Evolutionary conservation across 2,329 filamentous ascomycete species (phyloP).

Genomic region (Metarhizium brunneum): DNA sequence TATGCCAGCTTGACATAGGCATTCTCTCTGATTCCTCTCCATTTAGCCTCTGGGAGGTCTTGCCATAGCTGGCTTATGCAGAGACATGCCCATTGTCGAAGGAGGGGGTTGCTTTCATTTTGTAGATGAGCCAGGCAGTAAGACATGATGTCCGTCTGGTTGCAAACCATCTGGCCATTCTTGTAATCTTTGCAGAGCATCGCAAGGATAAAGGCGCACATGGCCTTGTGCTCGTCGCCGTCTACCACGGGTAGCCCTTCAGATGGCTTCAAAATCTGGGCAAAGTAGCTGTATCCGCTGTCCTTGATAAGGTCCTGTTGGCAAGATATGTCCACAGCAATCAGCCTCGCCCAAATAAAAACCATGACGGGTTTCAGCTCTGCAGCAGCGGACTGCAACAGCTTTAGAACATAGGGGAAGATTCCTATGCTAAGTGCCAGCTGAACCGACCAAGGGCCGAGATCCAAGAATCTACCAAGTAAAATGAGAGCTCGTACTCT

Average conservation of each 20-base stretch:
- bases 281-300: conserved; percentile 95
- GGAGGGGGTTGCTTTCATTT: conserved; percentile 77
- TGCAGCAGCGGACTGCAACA: conserved; percentile 86
- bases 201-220: conserved; percentile 96
- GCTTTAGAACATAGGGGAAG: conserved; percentile 96
- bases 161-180: conserved; percentile 83
- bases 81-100: conserved; percentile 91
- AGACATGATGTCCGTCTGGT: conserved; percentile 82
- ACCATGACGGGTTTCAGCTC: conserved; percentile 98
- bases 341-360: conserved; percentile 94
- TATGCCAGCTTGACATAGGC: conserved; percentile 75
- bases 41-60: conserved; percentile 86
- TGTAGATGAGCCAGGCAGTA: conserved; percentile 77
- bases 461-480: conserved; percentile 84
- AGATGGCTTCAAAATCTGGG: conserved; percentile 77
- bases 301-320: conserved; percentile 93
- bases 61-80: conserved; percentile 94
- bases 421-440: conserved; percentile 95
- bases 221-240: conserved; percentile 88
- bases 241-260: conserved; percentile 80
- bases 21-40: conserved; percentile 83
- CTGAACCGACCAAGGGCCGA: conserved; percentile 98
- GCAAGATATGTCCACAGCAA: conserved; percentile 90
- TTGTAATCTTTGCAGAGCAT: conserved; percentile 96
- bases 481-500: conserved; percentile 83